These are phyloP conservation scores for Abortiporus biennis DNA, from an alignment of 1,284 basidiomycete species.

Conservation along the genomic window DNA sequence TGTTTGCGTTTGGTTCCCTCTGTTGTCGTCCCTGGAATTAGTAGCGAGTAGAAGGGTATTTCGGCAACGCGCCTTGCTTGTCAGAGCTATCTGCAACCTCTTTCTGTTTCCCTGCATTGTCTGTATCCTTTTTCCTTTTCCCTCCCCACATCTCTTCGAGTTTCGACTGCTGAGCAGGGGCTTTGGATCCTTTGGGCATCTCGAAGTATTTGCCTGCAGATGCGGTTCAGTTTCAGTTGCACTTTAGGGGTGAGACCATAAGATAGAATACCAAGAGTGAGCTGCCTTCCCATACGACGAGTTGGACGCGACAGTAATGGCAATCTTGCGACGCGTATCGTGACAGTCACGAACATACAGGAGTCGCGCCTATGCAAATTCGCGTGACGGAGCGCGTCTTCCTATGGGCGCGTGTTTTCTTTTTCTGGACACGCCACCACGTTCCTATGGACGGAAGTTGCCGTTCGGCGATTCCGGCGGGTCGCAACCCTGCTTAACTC, in stretches of 20 bases:
- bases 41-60: not conserved
- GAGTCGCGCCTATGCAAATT: no score
- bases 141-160: slow-evolving; percentile 67
- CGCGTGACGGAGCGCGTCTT: no score
- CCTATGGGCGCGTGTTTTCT: no score
- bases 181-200: slow-evolving; percentile 58
- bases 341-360: slow-evolving; percentile 15
- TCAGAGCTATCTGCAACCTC: not conserved
- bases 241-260: slow-evolving; percentile 23
- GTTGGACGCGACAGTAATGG: slow-evolving; percentile 19
- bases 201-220: slow-evolving; percentile 64
- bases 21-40: no score
- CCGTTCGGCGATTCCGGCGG: no score
- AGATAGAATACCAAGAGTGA: slow-evolving; percentile 28
- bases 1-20: slow-evolving; percentile 6
- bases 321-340: slow-evolving; percentile 18
- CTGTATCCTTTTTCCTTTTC: slow-evolving; percentile 33
- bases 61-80: not conserved
- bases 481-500: no score
- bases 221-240: no score
- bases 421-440: no score
- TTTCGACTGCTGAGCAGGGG: slow-evolving; percentile 61
- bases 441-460: no score
- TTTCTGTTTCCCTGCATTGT: slow-evolving; percentile 7
- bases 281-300: slow-evolving; percentile 9